These are phyloP conservation scores for Euptelea pleiosperma DNA, from an alignment of 164 flowering plant species.

Conservation along the genomic window DNA sequence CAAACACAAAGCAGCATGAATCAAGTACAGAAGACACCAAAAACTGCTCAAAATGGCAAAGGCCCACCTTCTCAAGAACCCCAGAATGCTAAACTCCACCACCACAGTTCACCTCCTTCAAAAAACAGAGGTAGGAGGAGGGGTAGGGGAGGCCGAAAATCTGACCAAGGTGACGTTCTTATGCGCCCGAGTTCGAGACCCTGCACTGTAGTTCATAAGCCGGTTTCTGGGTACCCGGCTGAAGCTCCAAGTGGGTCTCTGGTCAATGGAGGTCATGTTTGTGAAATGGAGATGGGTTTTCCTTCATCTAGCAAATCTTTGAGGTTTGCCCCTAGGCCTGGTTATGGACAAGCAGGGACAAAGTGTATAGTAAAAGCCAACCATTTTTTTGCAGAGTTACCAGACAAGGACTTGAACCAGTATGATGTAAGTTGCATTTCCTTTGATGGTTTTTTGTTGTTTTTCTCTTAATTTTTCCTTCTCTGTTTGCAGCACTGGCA, in stretches of 20 bases:
- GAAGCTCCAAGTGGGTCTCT: slow-evolving; percentile 26
- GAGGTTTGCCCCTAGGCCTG: slow-evolving; percentile 73
- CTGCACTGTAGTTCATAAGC: slow-evolving; percentile 40
- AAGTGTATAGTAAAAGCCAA: slow-evolving; percentile 93
- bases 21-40: slow-evolving; percentile 46
- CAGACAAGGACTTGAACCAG: slow-evolving; percentile 82
- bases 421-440: slow-evolving; percentile 71
- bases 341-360: slow-evolving; percentile 74
- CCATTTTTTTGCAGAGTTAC: slow-evolving; percentile 86
- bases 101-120: slow-evolving; percentile 46
- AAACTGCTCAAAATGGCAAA: slow-evolving; percentile 59
- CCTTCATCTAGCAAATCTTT: slow-evolving; percentile 71
- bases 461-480: neutral
- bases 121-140: slow-evolving; percentile 62
- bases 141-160: slow-evolving; percentile 63
- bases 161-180: slow-evolving; percentile 54
- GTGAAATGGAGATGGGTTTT: slow-evolving; percentile 49
- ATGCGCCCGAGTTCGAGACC: slow-evolving; percentile 59
- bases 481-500: neutral
- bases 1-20: slow-evolving; percentile 51
- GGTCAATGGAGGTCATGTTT: slow-evolving; percentile 31
- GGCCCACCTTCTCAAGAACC: slow-evolving; percentile 55
- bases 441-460: neutral
- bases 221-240: slow-evolving; percentile 15
- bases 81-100: slow-evolving; percentile 32